Base-by-base conservation (phyloP, 768 basidiomycete species). In the Suillus tomentosus region DNA sequence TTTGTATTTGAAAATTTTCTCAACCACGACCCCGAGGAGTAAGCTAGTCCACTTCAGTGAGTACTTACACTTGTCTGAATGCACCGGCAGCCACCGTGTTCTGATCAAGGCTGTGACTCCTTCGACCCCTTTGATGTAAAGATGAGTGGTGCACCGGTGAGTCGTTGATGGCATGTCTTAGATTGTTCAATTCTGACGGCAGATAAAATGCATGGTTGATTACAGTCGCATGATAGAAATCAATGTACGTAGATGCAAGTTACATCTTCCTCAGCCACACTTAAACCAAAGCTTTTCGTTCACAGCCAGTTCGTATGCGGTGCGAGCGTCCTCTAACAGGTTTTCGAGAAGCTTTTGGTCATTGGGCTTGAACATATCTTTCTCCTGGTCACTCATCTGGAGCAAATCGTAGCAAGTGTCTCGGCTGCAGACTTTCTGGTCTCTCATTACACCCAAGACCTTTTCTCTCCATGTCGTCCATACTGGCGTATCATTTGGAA, bases 401-500 rank as follows among this genome's bases (percentile, higher is more conserved):
- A 54, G 19, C 19, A 34, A 36, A 34, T 11, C 9, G 11, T 7
- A 6, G 53, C 34, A 19, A 34, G 34, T 9, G 31, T n/a, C 34
- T 54, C 11, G 34, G 31, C 31, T 36, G 34, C 34, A 11, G n/a
- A 31, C 9, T 48, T 50, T 24, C 2, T 4, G 53, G 17, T 19
- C 19, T 3, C 6, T 36, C 31, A 36, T 54, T 34, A 54, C 31
- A 11, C 6, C 6, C 34, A 34, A n/a, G 17, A 54, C 19, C 53
- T 34, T 36, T n/a, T 54, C 11, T 36, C 31, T 54, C 53, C 53
- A 60, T 34, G 37, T 65, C 17, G 15, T 24, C 65, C 65, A 64
- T 39, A 40, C 65, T 13, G 39, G 36, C 31, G 65, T 66, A 42
- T 42, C 56, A 22, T 64, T 66, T 5, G 62, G 65, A 45, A 66